A percentile compares a stretch with the other conserved stretches of the same genome.
These are phyloP conservation scores for Boletus patriciae DNA, from an alignment of 768 basidiomycete species.

Conservation along the genomic window DNA sequence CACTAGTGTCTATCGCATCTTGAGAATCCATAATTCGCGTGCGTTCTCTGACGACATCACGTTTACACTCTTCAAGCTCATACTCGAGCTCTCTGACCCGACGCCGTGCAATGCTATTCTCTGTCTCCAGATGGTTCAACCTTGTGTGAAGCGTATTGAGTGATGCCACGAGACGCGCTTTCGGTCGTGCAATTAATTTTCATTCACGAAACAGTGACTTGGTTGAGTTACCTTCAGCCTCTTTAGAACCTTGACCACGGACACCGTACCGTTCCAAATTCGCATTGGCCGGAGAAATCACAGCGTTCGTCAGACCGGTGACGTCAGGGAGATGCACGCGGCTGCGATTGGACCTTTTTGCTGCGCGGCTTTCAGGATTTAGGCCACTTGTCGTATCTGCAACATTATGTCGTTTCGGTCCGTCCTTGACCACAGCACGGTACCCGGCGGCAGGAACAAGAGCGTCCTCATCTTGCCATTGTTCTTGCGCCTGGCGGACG, in stretches of 20 bases:
- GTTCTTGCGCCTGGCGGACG: constrained; percentile 44
- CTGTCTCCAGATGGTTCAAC: constrained; percentile 71
- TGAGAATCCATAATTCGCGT: constrained; percentile 61
- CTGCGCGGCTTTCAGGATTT: constrained; percentile 7
- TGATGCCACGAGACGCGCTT: constrained; percentile 63
- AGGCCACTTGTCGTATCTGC: constrained; percentile 11
- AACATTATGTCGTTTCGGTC: constrained; percentile 27
- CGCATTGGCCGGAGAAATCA: constrained; percentile 67
- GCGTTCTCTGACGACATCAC: constrained; percentile 72
- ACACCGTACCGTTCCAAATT: constrained; percentile 53
- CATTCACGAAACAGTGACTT: neutral
- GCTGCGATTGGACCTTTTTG: constrained; percentile 32
- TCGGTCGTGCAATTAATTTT: neutral
- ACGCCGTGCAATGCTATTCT: constrained; percentile 78
- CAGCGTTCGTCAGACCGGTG: constrained; percentile 78
- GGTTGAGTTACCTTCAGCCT: constrained; percentile 58
- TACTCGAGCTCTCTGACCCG: constrained; percentile 85
- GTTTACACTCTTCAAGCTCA: constrained; percentile 81
- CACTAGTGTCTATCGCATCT: constrained; percentile 31
- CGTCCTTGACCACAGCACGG: constrained; percentile 24
- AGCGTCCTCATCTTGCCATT: constrained; percentile 10
- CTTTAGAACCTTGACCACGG: constrained; percentile 47
- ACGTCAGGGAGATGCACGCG: constrained; percentile 74
- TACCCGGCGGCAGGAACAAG: neutral
- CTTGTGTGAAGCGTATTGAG: constrained; percentile 65